Evolutionary conservation across 1,139 yeast genomes (phyloP).

Genomic region (Protomyces arabidopsidicola): DNA sequence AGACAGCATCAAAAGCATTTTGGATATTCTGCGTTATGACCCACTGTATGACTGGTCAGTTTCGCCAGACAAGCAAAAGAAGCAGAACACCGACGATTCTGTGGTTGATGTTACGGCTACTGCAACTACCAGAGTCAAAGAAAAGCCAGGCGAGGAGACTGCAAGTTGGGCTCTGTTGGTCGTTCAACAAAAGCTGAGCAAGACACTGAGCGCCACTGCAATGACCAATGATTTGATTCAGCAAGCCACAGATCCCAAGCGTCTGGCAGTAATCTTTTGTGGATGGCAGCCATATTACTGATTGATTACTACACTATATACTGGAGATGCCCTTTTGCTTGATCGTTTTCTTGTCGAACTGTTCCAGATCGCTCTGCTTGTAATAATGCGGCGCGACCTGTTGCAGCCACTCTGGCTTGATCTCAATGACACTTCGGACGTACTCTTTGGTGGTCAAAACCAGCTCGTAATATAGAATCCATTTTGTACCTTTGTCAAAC

Average conservation of each 20-base stretch:
- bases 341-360: conserved; percentile 27
- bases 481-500: conserved; percentile 57
- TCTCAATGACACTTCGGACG: conserved; percentile 77
- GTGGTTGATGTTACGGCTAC: background rate
- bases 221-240: conserved; percentile 72
- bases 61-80: conserved; percentile 45
- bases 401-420: conserved; percentile 60
- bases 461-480: conserved; percentile 74
- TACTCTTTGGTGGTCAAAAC: conserved; percentile 83
- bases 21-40: conserved; percentile 85
- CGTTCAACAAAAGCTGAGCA: conserved; percentile 69
- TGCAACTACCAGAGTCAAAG: conserved; percentile 36
- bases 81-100: conserved; percentile 45
- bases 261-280: conserved; percentile 67
- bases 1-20: conserved; percentile 69
- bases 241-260: conserved; percentile 64
- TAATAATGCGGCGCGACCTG: conserved; percentile 65
- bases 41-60: conserved; percentile 51
- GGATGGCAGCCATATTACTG: conserved; percentile 58
- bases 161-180: conserved; percentile 72
- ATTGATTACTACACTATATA: background rate
- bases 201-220: conserved; percentile 75
- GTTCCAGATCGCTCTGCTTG: conserved; percentile 35
- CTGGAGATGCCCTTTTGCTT: background rate
- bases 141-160: conserved; percentile 40